phyloP scores from a whole-genome alignment of 2,329 filamentous ascomycete species.

The Diaporthe ilicicola region DNA sequence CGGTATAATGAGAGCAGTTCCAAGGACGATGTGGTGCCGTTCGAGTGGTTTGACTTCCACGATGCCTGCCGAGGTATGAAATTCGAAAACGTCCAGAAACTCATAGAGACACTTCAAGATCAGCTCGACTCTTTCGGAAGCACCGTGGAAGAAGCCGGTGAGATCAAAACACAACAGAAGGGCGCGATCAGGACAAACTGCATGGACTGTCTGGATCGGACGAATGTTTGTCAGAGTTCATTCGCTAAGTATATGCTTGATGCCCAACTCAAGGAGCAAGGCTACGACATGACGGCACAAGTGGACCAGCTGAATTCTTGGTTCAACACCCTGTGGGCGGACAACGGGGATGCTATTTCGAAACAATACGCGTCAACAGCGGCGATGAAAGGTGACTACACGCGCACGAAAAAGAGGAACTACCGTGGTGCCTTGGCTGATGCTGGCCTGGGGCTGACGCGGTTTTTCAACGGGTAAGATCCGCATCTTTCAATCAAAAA shows the following conservation, averaged over 20 bases:
- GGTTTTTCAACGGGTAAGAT: constrained; percentile 72
- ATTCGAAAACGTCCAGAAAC: constrained; percentile 89
- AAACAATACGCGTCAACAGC: constrained; percentile 96
- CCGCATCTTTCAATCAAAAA: neutral
- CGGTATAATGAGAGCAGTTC: constrained; percentile 70
- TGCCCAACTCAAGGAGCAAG: constrained; percentile 77
- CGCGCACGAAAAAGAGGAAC: constrained; percentile 87
- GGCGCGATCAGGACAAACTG: constrained; percentile 94
- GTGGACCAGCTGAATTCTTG: constrained; percentile 82
- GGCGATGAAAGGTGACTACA: constrained; percentile 96
- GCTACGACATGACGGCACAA: constrained; percentile 78
- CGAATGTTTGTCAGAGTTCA: constrained; percentile 94
- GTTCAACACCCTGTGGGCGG: constrained; percentile 98
- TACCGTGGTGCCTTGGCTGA: constrained; percentile 93
- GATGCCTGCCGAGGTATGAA: constrained; percentile 93
- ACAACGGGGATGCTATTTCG: constrained; percentile 95
- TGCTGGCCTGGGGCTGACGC: constrained; percentile 84
- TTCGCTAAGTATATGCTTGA: constrained; percentile 87
- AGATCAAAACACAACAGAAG: constrained; percentile 61
- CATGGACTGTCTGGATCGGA: constrained; percentile 97
- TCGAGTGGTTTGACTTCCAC: constrained; percentile 99
- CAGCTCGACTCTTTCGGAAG: constrained; percentile 78
- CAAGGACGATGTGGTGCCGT: constrained; percentile 62
- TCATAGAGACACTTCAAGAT: constrained; percentile 75
- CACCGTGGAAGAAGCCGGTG: constrained; percentile 64